Evolutionary conservation across 2,329 filamentous ascomycete species (phyloP).

Genomic region (Talaromyces albobiverticillius): DNA sequence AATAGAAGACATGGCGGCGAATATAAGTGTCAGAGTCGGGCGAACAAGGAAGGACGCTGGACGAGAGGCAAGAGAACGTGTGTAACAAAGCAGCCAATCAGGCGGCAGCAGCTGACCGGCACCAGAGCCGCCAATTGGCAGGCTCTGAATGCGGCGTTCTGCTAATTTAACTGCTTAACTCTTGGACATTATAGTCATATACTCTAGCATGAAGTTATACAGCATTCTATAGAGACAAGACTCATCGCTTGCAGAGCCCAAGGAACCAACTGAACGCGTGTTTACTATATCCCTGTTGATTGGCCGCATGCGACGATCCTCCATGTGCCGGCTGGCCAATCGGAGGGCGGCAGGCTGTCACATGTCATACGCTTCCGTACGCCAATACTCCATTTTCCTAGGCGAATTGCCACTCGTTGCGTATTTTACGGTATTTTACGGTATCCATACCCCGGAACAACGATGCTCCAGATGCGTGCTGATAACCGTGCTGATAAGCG

Average conservation of each 20-base stretch:
- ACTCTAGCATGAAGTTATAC: too few species aligned
- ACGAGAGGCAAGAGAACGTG: background rate
- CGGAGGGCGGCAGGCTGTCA: background rate
- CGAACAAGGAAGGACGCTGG: too few species aligned
- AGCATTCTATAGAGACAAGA: too few species aligned
- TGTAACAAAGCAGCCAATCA: constrained; percentile 7
- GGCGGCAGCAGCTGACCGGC: background rate
- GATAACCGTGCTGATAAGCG: background rate
- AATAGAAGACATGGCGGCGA: background rate
- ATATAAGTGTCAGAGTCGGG: background rate
- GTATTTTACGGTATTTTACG: too few species aligned
- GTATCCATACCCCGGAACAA: background rate
- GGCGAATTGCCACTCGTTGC: too few species aligned
- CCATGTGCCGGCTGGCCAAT: background rate
- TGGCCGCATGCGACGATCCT: background rate
- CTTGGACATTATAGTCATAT: too few species aligned
- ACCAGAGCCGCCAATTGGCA: background rate
- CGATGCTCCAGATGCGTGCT: background rate
- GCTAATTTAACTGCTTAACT: background rate
- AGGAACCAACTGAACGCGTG: background rate
- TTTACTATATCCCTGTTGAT: background rate
- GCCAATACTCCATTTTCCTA: too few species aligned
- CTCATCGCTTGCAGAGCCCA: too few species aligned
- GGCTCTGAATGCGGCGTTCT: background rate
- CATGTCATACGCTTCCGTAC: background rate